These are phyloP conservation scores for Phycomyces blakesleeanus DNA, from an alignment of 192 early-diverging fungal genomes.

Conservation along the genomic window DNA sequence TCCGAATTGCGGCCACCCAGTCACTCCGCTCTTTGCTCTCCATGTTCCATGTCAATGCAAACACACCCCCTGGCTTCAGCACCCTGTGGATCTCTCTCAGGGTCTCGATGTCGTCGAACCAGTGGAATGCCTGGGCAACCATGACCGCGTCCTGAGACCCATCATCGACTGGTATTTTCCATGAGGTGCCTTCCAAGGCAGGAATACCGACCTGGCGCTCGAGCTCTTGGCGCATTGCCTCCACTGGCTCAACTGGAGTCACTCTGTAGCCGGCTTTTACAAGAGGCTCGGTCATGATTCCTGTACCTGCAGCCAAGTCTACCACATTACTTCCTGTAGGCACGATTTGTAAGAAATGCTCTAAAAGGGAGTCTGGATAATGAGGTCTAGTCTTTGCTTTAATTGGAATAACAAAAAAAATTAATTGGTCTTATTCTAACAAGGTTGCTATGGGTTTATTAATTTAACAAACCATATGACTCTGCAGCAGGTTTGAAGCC, in stretches of 20 bases:
- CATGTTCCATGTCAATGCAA: constrained; percentile 48
- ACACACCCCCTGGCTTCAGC: constrained; percentile 34
- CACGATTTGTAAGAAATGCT: background rate
- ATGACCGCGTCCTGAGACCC: constrained; percentile 35
- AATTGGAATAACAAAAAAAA: background rate
- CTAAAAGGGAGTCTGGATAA: constrained; percentile 19
- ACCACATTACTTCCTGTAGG: constrained; percentile 8
- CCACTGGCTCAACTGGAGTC: constrained; percentile 30
- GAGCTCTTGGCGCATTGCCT: constrained; percentile 24
- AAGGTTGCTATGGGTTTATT: no score
- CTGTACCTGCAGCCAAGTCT: constrained; percentile 35
- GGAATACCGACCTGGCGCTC: constrained; percentile 13
- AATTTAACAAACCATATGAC: constrained; percentile 28
- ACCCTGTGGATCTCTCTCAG: constrained; percentile 44
- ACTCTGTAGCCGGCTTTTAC: constrained; percentile 6
- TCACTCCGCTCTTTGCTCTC: constrained; percentile 26
- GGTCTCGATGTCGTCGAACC: constrained; percentile 43
- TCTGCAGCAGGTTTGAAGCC: constrained; percentile 9
- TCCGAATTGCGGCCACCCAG: constrained; percentile 32
- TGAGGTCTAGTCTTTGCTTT: constrained; percentile 24
- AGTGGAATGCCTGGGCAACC: constrained; percentile 47
- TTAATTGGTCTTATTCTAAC: background rate
- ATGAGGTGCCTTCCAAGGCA: constrained; percentile 25
- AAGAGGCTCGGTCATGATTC: constrained; percentile 27
- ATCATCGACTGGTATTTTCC: constrained; percentile 29